Conservation (phyloP, 495 filamentous ascomycete genomes). For the Neurospora pannonica region DNA sequence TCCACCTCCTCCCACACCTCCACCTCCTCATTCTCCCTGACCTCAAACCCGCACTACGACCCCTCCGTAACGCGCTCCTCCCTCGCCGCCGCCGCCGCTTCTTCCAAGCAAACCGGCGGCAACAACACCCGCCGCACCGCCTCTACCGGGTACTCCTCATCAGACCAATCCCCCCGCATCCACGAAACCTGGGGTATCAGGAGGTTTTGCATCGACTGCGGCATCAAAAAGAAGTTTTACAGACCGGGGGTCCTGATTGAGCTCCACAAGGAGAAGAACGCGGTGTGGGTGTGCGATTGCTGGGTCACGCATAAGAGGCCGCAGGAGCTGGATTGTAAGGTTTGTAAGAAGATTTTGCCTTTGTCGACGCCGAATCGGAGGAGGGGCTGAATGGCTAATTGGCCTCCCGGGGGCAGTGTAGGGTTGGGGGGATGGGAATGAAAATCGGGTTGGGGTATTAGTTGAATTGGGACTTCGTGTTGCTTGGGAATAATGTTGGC, state of each 20-base stretch:
- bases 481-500: not conserved
- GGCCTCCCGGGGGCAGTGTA: too few species aligned
- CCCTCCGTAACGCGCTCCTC: conserved; percentile 17
- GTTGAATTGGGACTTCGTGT: not conserved
- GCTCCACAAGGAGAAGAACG: conserved; percentile 8
- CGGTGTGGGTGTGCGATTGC: conserved; percentile 22
- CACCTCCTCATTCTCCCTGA: conserved; percentile 13
- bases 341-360: conserved; percentile 1
- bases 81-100: conserved; percentile 1
- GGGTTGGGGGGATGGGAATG: too few species aligned
- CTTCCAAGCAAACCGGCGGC: not conserved
- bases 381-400: not conserved
- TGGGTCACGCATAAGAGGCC: conserved; percentile 5
- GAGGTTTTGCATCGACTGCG: conserved; percentile 21
- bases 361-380: not conserved
- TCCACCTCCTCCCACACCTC: conserved; percentile 16
- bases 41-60: conserved; percentile 18
- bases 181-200: conserved; percentile 12
- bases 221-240: conserved; percentile 14
- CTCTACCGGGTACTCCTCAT: too few species aligned
- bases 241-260: conserved; percentile 16
- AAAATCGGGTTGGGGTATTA: not conserved
- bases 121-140: too few species aligned
- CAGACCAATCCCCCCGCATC: conserved; percentile 7
- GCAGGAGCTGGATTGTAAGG: conserved; percentile 3